Evolutionary conservation across 2,329 filamentous ascomycete species (phyloP), one percentile per base, ranked within the genome.

Genomic region (Colletotrichum sansevieriae): DNA sequence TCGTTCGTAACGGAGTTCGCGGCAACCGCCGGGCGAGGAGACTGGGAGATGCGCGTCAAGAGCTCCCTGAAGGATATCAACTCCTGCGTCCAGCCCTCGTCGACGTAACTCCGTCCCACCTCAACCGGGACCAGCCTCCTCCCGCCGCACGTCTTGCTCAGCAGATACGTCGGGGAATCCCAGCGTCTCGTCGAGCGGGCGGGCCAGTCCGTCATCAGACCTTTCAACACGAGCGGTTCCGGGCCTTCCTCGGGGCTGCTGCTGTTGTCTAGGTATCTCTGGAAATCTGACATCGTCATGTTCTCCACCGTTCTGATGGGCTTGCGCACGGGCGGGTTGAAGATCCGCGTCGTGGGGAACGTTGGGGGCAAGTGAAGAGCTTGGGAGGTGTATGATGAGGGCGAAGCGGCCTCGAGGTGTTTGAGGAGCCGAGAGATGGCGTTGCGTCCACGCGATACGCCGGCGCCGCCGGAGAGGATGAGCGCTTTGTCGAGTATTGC

Each of bases 51-150:
- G 75, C 92, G 90, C 1, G 78, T 73, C 55, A 97, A 81, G 72
- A 98, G 97, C 1, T 90, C 82, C 5, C 82, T 80, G 74, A 98
- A 97, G 0, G 88, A 83, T 56, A 97, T 87, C 29, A 98, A 89
- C 63, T 89, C 87, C 78, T 98, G 95, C 0, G 90, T 90, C 95
- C 95, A 98, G 22, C 85, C 91, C 20, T 88, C 87, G 71, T 97
- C 94, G 1, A 94, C 95, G 76, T 98, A 99, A 75, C 92, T 96
- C 54, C 92, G 84, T 0, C 96, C 95, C 2, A 96, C 79, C 77
- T 98, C 95, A 3, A 98, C 87, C 0, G 95, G 95, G 0, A 98
- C 92, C 0, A 97, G 85, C 11, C 96, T 86, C 37, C 90, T 84
- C 0, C 96, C 96, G 3, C 84, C 87, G 41, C 97, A 88, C 0